Evolutionary conservation across 345 rosid genomes (phyloP).

Genomic region (Atalantia buxifolia): DNA sequence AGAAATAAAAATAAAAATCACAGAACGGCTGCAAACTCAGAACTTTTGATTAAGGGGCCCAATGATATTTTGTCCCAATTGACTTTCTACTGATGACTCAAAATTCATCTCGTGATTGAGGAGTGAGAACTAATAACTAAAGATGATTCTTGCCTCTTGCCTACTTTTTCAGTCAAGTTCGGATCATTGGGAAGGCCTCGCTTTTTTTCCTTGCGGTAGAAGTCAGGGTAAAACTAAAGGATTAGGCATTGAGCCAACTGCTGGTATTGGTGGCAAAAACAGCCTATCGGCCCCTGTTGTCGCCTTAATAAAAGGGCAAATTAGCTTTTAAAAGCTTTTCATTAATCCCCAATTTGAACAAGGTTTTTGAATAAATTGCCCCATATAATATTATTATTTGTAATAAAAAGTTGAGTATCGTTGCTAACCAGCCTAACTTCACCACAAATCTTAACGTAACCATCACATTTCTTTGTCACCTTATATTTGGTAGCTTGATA

Average conservation of each 20-base stretch:
- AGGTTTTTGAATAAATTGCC: neutral
- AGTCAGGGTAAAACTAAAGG: too few species aligned
- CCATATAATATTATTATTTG: neutral
- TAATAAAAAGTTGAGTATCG: too few species aligned
- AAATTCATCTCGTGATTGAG: neutral
- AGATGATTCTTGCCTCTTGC: neutral
- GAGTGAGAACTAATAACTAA: too few species aligned
- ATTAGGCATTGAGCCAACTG: neutral
- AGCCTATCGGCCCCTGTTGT: neutral
- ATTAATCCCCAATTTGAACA: neutral
- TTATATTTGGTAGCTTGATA: neutral
- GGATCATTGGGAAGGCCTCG: too few species aligned
- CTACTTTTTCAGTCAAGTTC: too few species aligned
- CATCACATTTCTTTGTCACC: neutral
- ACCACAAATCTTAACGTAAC: neutral
- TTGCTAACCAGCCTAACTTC: neutral
- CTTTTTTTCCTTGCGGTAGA: too few species aligned
- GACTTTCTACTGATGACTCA: neutral
- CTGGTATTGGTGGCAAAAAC: neutral
- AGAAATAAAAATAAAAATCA: too few species aligned
- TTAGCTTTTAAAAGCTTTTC: neutral
- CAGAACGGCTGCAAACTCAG: neutral
- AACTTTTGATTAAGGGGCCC: neutral
- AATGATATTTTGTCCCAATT: neutral
- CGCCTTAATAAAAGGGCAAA: neutral